A percentile compares a stretch with the other conserved stretches of the same genome.
Evolutionary conservation across 768 basidiomycete genomes (phyloP).

Genomic region (Coprinopsis strossmayeri): DNA sequence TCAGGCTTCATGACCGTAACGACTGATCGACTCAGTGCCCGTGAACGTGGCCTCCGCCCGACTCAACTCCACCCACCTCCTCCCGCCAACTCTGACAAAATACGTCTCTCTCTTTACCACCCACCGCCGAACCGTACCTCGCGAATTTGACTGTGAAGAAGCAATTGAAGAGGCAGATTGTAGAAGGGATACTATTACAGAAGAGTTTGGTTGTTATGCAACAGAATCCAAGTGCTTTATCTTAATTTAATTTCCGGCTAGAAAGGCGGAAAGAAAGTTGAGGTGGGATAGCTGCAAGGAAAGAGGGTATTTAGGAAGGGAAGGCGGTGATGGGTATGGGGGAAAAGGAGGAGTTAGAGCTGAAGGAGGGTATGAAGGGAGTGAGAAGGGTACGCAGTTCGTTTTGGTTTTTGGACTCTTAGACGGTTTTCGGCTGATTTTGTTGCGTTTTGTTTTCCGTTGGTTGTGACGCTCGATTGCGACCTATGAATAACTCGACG

Average conservation of each 20-base stretch:
- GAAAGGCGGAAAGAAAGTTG: conserved; percentile 53
- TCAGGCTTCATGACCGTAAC: no score
- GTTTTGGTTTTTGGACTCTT: no score
- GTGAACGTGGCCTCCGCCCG: conserved; percentile 94
- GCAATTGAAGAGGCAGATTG: conserved; percentile 87
- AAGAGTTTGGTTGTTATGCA: conserved; percentile 98
- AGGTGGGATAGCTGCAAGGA: background rate
- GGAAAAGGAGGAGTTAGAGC: background rate
- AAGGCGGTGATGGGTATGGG: no score
- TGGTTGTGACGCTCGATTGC: no score
- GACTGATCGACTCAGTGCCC: no score
- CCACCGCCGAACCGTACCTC: conserved; percentile 77
- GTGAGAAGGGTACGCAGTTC: no score
- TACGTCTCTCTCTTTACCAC: conserved; percentile 79
- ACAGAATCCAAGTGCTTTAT: conserved; percentile 91
- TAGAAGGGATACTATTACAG: conserved; percentile 96
- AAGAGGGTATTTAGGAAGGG: background rate
- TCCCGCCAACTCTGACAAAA: conserved; percentile 94
- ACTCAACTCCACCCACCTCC: conserved; percentile 75
- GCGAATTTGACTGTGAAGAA: conserved; percentile 65
- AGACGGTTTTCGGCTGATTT: no score
- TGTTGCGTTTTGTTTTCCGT: no score
- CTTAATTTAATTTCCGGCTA: conserved; percentile 68
- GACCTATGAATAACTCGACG: no score
- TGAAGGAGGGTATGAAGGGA: background rate